These are phyloP conservation scores for Amanita pallidorosea DNA, from an alignment of 768 basidiomycete species.

Conservation along the genomic window DNA sequence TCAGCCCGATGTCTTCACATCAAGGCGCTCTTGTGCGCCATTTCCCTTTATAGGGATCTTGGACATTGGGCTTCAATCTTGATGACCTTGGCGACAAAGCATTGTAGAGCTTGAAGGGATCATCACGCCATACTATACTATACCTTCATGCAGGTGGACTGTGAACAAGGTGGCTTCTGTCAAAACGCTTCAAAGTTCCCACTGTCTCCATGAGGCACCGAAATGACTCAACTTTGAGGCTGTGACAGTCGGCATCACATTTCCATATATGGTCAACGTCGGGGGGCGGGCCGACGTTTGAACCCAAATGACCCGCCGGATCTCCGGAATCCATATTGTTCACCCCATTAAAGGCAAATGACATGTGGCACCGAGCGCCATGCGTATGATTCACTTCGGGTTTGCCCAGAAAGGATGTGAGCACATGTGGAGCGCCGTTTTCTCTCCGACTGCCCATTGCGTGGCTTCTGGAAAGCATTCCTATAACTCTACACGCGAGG, in stretches of 20 bases:
- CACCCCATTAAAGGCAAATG: neutral
- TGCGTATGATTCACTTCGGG: neutral
- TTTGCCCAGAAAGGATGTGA: neutral
- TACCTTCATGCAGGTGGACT: neutral
- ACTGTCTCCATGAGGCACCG: neutral
- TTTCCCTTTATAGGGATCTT: neutral
- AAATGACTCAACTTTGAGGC: neutral
- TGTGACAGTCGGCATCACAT: neutral
- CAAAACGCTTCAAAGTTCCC: neutral
- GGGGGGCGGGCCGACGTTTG: neutral
- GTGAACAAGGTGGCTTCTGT: constrained; percentile 1
- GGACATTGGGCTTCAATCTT: neutral
- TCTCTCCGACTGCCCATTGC: no score
- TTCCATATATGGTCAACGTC: constrained; percentile 1
- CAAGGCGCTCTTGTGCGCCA: neutral
- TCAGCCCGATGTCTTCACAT: neutral
- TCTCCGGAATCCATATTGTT: neutral
- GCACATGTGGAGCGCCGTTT: no score
- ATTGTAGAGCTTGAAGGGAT: neutral
- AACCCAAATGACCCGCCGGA: neutral
- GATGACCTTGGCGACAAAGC: neutral
- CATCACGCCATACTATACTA: constrained; percentile 1
- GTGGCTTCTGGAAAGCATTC: no score
- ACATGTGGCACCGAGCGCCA: neutral
- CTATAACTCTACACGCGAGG: no score